Conservation (phyloP, 177 flowering plant species). For the Vitis hybrid region DNA sequence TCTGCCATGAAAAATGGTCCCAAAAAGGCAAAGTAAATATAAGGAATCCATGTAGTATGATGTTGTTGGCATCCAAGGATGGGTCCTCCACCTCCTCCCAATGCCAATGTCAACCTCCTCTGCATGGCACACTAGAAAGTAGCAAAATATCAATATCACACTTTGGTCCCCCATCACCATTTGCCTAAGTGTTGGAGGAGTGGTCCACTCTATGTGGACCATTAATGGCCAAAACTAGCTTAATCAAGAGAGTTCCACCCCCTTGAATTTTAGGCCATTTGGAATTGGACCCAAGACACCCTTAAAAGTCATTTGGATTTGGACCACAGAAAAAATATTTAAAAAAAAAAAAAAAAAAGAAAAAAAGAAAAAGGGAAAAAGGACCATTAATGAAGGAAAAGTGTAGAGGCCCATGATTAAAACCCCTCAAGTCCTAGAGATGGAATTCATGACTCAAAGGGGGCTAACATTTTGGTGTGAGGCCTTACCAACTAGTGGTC, state of each 20-base stretch:
- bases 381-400: not conserved
- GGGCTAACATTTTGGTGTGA: constrained; percentile 8
- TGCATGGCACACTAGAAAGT: constrained; percentile 8
- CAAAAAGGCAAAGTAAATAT: not conserved
- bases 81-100: not conserved
- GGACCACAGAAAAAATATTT: not conserved
- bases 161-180: constrained; percentile 11
- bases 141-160: constrained; percentile 5
- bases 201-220: constrained; percentile 14
- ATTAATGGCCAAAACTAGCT: constrained; percentile 9
- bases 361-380: not conserved
- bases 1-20: not conserved
- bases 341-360: not conserved
- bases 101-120: constrained; percentile 6
- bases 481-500: constrained; percentile 19
- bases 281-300: not conserved
- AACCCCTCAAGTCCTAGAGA: constrained; percentile 9
- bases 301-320: not conserved
- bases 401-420: constrained; percentile 15
- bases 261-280: constrained; percentile 6
- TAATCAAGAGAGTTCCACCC: constrained; percentile 3
- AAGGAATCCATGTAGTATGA: not conserved
- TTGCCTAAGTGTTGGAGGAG: constrained; percentile 2
- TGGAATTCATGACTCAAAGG: constrained; percentile 20
- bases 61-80: not conserved